A percentile compares a stretch with the other conserved stretches of the same genome.
phyloP scores from a whole-genome alignment of 176 grass and related monocot species.

The Carex kokanica region DNA sequence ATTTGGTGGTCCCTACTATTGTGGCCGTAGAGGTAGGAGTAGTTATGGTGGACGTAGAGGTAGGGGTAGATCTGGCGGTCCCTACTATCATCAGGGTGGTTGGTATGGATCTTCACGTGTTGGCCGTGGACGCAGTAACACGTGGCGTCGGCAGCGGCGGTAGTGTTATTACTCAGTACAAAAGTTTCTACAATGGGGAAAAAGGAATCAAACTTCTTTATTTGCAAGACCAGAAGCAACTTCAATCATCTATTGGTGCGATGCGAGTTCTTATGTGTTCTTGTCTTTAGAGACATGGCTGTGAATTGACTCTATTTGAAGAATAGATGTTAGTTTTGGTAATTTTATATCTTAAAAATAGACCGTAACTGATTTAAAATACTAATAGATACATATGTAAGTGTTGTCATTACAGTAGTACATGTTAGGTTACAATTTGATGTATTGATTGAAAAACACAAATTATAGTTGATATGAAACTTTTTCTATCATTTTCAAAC shows the following conservation, averaged over 20 bases:
- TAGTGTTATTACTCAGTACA: constrained; percentile 6
- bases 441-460: background rate
- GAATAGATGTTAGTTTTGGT: background rate
- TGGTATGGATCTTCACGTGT: constrained; percentile 62
- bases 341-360: background rate
- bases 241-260: background rate
- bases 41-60: too few relatives aligned
- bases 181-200: background rate
- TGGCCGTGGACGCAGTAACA: constrained; percentile 54
- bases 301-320: background rate
- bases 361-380: background rate
- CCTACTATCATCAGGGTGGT: constrained; percentile 60
- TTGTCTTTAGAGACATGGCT: background rate
- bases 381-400: background rate
- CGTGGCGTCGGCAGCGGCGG: constrained; percentile 58
- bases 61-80: constrained; percentile 25
- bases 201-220: background rate
- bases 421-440: background rate
- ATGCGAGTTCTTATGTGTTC: background rate
- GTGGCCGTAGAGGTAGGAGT: too few relatives aligned
- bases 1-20: too few relatives aligned
- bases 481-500: background rate
- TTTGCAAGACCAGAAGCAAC: background rate
- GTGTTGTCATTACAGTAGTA: background rate
- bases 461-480: background rate